Conservation (phyloP, 2,329 filamentous ascomycete species). For the Periconia sp. region DNA sequence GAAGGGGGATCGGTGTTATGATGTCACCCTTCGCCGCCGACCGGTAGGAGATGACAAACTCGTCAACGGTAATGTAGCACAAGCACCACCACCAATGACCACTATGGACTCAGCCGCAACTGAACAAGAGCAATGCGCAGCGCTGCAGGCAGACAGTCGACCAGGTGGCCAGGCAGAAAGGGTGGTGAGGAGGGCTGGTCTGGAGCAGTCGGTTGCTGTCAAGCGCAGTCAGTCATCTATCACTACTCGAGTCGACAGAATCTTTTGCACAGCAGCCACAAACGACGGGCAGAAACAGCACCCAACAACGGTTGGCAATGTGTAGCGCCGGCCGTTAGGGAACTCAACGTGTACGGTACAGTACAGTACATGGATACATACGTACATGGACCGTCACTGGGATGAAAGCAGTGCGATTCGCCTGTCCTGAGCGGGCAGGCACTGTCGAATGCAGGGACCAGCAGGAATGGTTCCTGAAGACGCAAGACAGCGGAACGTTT, state of each 20-base stretch:
- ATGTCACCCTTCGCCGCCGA: constrained; percentile 3
- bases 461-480: background rate
- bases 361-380: no score
- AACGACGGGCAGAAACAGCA: no score
- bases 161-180: background rate
- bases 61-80: background rate
- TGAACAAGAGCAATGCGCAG: background rate
- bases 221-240: no score
- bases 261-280: no score
- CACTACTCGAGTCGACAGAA: no score
- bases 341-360: no score
- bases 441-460: background rate
- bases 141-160: no score
- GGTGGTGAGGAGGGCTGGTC: no score
- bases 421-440: background rate
- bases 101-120: background rate
- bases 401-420: background rate
- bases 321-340: no score
- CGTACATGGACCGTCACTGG: no score
- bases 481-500: background rate
- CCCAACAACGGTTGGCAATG: no score
- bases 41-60: constrained; percentile 5
- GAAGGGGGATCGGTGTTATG: constrained; percentile 1
- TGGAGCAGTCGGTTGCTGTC: no score
- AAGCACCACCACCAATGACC: background rate